Evolutionary conservation across 2,329 filamentous ascomycete species (phyloP).

Genomic region (Fusarium sp.): DNA sequence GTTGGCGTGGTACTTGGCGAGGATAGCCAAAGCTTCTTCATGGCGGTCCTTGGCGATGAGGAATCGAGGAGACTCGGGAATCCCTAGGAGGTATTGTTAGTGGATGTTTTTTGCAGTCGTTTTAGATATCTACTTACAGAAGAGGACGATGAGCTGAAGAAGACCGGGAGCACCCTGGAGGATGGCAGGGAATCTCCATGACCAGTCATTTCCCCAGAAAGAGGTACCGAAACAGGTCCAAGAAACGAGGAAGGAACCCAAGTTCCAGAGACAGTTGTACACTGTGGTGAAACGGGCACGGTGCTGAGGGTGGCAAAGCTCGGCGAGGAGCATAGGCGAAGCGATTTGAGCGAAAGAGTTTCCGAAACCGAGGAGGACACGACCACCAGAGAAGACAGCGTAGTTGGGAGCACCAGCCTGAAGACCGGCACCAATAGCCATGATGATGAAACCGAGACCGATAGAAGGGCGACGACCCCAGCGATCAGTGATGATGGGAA

Average conservation of each 20-base stretch:
- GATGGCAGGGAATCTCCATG: constrained; percentile 73
- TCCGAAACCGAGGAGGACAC: constrained; percentile 68
- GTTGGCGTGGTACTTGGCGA: constrained; percentile 73
- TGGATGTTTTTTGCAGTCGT: accelerated
- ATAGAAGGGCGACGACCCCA: constrained; percentile 59
- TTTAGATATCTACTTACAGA: constrained; percentile 50
- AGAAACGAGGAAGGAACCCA: constrained; percentile 69
- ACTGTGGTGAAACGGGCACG: constrained; percentile 73
- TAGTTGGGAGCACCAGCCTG: constrained; percentile 55
- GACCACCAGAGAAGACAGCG: constrained; percentile 56
- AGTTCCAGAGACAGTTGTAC: constrained; percentile 76
- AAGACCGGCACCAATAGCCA: constrained; percentile 50
- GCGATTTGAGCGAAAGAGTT: constrained; percentile 73
- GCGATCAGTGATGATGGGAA: constrained; percentile 58
- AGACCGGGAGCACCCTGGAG: constrained; percentile 71
- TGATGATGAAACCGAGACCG: constrained; percentile 57
- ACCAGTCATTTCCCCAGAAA: constrained; percentile 69
- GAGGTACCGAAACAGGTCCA: constrained; percentile 73
- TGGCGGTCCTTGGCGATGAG: constrained; percentile 73
- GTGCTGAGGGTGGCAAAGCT: constrained; percentile 76
- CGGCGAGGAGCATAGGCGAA: constrained; percentile 72
- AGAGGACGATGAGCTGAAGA: constrained; percentile 72
- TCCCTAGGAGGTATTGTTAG: no score
- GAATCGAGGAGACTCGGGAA: constrained; percentile 75
- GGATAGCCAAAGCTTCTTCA: constrained; percentile 69